Conservation (phyloP, 2,329 filamentous ascomycete species). For the Aspergillus aculeatinus region DNA sequence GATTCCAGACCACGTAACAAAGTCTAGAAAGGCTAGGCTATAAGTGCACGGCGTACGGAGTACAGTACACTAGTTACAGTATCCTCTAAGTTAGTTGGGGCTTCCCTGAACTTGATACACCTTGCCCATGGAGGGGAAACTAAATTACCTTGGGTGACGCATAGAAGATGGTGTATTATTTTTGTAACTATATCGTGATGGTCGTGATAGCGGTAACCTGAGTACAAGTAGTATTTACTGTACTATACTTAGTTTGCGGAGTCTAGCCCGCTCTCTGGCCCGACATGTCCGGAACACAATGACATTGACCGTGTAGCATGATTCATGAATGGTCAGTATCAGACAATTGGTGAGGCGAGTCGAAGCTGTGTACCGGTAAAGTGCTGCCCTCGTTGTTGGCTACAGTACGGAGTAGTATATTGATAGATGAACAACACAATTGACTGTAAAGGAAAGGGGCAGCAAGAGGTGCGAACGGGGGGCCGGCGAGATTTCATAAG, state of each 20-base stretch:
- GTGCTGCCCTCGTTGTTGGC: too few species aligned
- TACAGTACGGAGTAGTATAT: too few species aligned
- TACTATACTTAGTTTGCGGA: background rate
- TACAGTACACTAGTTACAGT: background rate
- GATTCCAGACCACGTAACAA: background rate
- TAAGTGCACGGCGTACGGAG: background rate
- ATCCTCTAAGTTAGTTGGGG: too few species aligned
- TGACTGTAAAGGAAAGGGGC: background rate
- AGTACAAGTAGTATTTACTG: too few species aligned
- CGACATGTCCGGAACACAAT: background rate
- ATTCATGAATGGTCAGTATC: background rate
- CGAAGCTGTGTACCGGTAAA: background rate
- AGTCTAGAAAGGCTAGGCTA: background rate
- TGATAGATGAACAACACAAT: background rate
- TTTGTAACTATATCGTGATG: too few species aligned
- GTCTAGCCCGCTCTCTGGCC: background rate
- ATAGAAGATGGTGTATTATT: too few species aligned
- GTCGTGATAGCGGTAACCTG: too few species aligned
- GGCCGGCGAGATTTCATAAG: background rate
- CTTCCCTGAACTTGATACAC: too few species aligned
- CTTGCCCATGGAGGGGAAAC: too few species aligned
- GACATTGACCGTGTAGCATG: background rate
- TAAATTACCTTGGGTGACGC: too few species aligned
- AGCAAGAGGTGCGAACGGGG: background rate
- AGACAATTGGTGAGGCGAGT: background rate